Conservation (phyloP, 1,284 basidiomycete genomes). For the Malassezia pachydermatis region DNA sequence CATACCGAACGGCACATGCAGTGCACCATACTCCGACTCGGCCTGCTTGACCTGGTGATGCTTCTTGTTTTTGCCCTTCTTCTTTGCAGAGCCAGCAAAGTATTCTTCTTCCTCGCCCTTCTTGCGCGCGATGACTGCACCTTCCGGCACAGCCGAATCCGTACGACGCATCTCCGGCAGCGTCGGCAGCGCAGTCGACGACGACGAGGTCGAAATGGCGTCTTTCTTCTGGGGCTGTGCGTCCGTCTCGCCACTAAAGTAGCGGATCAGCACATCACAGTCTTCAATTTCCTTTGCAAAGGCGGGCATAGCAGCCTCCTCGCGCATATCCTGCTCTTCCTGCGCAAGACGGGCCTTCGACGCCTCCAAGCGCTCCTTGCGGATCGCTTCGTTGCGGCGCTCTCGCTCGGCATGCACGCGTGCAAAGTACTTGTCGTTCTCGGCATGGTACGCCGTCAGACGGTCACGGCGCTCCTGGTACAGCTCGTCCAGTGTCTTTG, state of each 20-base stretch:
- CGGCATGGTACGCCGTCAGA: slow-evolving; percentile 35
- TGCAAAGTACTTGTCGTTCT: slow-evolving; percentile 40
- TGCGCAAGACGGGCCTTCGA: slow-evolving; percentile 75
- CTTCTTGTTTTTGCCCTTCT: slow-evolving; percentile 62
- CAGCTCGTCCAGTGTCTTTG: slow-evolving; percentile 55
- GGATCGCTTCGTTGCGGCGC: slow-evolving; percentile 63
- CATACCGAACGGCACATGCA: slow-evolving; percentile 75
- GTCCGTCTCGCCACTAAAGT: slow-evolving; percentile 57
- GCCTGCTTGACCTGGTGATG: slow-evolving; percentile 15
- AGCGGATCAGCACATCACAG: slow-evolving; percentile 84
- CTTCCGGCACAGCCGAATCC: slow-evolving; percentile 55
- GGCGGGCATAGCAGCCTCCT: slow-evolving; percentile 82
- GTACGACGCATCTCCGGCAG: slow-evolving; percentile 77
- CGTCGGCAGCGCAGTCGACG: slow-evolving; percentile 53
- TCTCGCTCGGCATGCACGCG: slow-evolving; percentile 42
- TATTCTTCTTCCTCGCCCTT: slow-evolving; percentile 71
- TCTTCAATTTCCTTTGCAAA: slow-evolving; percentile 92
- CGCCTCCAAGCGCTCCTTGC: slow-evolving; percentile 69
- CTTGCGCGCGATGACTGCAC: slow-evolving; percentile 65
- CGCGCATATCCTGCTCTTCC: slow-evolving; percentile 67
- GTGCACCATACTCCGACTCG: slow-evolving; percentile 27
- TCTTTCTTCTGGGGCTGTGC: slow-evolving; percentile 10
- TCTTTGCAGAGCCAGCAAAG: slow-evolving; percentile 62
- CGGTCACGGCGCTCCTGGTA: slow-evolving; percentile 68
- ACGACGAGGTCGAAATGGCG: slow-evolving; percentile 35